Evolutionary conservation across 2,329 filamentous ascomycete species (phyloP).

Genomic region (Fusarium dimerum): DNA sequence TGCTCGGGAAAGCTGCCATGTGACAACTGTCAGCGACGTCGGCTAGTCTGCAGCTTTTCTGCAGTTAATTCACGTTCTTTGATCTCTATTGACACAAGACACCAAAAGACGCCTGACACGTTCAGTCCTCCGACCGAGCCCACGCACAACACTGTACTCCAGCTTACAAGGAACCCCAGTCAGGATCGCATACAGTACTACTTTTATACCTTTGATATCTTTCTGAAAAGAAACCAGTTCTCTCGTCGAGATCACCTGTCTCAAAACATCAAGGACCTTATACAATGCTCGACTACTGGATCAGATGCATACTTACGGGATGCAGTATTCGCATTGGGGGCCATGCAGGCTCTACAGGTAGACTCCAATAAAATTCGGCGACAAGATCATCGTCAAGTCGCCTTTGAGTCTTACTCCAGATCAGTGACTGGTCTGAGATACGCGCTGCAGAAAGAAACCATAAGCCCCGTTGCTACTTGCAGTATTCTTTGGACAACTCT

Average conservation of each 20-base stretch:
- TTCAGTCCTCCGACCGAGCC: too few species aligned
- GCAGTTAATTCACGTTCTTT: background rate
- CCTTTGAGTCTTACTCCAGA: conserved; percentile 28
- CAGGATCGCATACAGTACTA: conserved; percentile 19
- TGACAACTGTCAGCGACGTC: conserved; percentile 29
- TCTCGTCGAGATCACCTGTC: conserved; percentile 7
- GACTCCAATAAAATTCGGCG: conserved; percentile 1
- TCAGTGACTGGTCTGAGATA: conserved; percentile 26
- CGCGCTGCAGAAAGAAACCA: conserved; percentile 7
- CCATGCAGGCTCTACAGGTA: conserved; percentile 31
- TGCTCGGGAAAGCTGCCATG: conserved; percentile 37
- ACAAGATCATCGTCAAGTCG: conserved; percentile 5
- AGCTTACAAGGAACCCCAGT: conserved; percentile 1
- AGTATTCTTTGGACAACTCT: conserved; percentile 37
- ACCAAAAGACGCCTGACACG: too few species aligned
- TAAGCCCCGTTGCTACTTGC: conserved; percentile 1
- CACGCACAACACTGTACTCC: background rate
- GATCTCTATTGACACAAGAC: conserved; percentile 18
- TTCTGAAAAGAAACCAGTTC: conserved; percentile 32
- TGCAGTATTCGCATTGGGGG: conserved; percentile 33
- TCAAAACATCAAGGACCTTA: conserved; percentile 22
- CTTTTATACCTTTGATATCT: conserved; percentile 34
- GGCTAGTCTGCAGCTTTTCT: conserved; percentile 24
- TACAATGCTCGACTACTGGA: conserved; percentile 11
- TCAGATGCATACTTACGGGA: conserved; percentile 23